Conservation (phyloP, 176 grass and related monocot species). For the Pharus latifolius region DNA sequence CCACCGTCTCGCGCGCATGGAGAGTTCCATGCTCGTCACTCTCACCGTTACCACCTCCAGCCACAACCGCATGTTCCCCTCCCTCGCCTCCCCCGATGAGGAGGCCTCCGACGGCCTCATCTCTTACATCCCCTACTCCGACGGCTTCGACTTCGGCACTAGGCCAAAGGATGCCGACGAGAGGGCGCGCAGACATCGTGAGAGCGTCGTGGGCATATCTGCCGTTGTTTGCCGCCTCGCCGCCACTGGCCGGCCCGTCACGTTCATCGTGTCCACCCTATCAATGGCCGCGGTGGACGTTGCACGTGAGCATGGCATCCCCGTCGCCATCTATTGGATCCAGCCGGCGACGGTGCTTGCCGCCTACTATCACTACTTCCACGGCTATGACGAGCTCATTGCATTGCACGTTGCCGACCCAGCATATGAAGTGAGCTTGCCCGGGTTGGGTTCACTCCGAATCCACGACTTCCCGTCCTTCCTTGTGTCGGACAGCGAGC, state of each 20-base stretch:
- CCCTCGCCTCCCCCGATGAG: not conserved
- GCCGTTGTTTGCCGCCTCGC: constrained; percentile 4
- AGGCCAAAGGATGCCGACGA: not conserved
- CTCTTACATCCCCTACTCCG: constrained; percentile 27
- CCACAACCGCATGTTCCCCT: constrained; percentile 38
- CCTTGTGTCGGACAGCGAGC: not conserved
- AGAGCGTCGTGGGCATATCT: constrained; percentile 14
- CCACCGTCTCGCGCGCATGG: not conserved
- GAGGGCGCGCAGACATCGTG: not conserved
- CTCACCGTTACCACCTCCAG: constrained; percentile 6
- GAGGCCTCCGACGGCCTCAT: constrained; percentile 11
- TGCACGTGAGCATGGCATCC: constrained; percentile 20
- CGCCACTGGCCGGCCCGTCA: not conserved
- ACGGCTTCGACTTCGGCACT: constrained; percentile 13
- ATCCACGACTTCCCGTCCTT: constrained; percentile 32
- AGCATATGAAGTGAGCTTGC: not conserved
- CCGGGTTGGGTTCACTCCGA: constrained; percentile 6
- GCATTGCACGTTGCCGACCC: not conserved
- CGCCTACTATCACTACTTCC: constrained; percentile 41
- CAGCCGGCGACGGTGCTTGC: constrained; percentile 23
- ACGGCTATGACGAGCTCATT: constrained; percentile 17
- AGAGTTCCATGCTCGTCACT: constrained; percentile 1
- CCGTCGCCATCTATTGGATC: constrained; percentile 35
- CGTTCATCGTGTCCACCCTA: constrained; percentile 21
- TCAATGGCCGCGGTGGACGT: not conserved